phyloP scores from a whole-genome alignment of 768 basidiomycete species.

The Rhodotorula kratochvilovae region DNA sequence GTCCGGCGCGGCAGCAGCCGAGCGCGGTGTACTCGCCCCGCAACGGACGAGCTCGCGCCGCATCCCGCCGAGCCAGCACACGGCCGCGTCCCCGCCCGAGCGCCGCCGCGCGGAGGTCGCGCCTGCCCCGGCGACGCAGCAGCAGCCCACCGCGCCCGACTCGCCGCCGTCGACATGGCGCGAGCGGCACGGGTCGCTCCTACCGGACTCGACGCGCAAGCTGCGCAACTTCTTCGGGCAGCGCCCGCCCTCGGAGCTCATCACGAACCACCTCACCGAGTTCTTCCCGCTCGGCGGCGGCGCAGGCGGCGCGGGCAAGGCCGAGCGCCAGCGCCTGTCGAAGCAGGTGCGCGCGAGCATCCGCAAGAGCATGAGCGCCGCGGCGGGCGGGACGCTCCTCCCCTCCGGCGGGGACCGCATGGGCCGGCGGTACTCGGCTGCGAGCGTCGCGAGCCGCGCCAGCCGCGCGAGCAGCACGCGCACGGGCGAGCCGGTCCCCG shows the following conservation, averaged over 20 bases:
- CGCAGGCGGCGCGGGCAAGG: conserved; percentile 9
- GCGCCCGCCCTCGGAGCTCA: conserved; percentile 93
- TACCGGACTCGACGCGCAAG: conserved; percentile 49
- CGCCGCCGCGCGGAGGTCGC: background rate
- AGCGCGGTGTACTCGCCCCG: background rate
- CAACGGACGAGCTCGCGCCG: conserved; percentile 2
- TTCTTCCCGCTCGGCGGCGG: conserved; percentile 66
- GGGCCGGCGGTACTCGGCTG: conserved; percentile 14
- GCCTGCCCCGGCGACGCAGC: background rate
- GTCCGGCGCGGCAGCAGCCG: background rate
- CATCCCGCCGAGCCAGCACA: background rate
- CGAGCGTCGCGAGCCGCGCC: conserved; percentile 25
- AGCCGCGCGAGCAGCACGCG: conserved; percentile 40
- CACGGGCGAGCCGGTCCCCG: conserved; percentile 4
- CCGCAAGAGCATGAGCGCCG: conserved; percentile 48
- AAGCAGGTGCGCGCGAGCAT: conserved; percentile 86
- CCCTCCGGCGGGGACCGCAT: background rate
- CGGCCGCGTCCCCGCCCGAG: conserved; percentile 44
- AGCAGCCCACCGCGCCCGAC: background rate
- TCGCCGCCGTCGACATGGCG: background rate
- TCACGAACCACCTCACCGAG: conserved; percentile 86
- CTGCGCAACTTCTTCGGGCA: conserved; percentile 96
- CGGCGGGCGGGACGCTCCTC: background rate
- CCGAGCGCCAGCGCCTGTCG: conserved; percentile 58
- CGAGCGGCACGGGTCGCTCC: background rate